phyloP scores from a whole-genome alignment of 2,329 filamentous ascomycete species.

The Cryphonectria naterciae region DNA sequence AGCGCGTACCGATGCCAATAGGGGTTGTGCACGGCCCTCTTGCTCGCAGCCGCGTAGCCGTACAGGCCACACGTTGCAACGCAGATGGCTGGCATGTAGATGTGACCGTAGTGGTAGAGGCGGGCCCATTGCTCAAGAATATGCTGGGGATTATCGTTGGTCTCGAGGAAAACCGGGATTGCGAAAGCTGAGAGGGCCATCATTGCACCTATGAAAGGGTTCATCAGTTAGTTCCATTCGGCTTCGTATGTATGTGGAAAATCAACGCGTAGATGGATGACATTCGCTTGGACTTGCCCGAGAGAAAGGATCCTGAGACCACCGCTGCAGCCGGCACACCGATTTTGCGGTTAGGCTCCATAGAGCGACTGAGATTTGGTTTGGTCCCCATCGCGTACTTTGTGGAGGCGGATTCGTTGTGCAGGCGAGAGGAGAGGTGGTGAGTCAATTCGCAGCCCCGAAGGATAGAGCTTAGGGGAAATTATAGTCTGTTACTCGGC shows the following conservation, averaged over 20 bases:
- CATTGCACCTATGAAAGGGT: slow-evolving; percentile 14
- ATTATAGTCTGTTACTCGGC: neutral
- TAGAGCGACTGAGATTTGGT: neutral
- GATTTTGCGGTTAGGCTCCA: neutral
- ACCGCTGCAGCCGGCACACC: slow-evolving; percentile 6
- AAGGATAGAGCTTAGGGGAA: neutral
- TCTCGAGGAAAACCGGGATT: slow-evolving; percentile 40
- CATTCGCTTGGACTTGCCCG: neutral
- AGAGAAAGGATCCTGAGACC: slow-evolving; percentile 15
- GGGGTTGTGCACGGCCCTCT: slow-evolving; percentile 30
- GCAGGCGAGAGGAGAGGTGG: neutral
- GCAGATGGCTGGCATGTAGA: slow-evolving; percentile 36
- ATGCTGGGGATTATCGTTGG: slow-evolving; percentile 33
- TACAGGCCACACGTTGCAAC: slow-evolving; percentile 36
- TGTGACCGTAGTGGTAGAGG: slow-evolving; percentile 41
- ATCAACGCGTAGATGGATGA: neutral
- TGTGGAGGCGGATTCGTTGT: too few species aligned
- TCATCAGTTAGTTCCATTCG: neutral
- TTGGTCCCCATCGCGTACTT: neutral
- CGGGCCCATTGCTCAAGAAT: slow-evolving; percentile 39
- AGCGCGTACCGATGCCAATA: slow-evolving; percentile 5
- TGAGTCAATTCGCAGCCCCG: neutral
- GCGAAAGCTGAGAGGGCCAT: slow-evolving; percentile 35
- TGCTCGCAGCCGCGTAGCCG: slow-evolving; percentile 34
- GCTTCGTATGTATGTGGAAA: neutral